phyloP scores from a whole-genome alignment of 2,329 filamentous ascomycete species.

The Fusarium sp. region DNA sequence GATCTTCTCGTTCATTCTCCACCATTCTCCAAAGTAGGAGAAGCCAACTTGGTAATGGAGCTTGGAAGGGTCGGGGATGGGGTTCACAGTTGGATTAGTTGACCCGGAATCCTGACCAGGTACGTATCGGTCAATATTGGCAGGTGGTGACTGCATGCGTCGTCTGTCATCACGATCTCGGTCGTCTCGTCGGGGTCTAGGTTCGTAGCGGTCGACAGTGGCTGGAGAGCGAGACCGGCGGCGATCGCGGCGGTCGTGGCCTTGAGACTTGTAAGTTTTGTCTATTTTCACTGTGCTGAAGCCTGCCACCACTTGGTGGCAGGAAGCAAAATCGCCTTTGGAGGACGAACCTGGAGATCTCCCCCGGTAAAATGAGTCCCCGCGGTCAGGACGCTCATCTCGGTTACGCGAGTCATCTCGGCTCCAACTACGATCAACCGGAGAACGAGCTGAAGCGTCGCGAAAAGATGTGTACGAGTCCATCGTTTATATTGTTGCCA shows the following conservation, averaged over 20 bases:
- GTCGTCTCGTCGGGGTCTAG: slow-evolving; percentile 75
- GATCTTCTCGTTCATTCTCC: slow-evolving; percentile 82
- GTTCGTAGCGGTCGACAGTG: slow-evolving; percentile 81
- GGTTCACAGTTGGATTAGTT: slow-evolving; percentile 63
- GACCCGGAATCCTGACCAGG: slow-evolving; percentile 73
- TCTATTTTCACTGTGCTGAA: background rate
- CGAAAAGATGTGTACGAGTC: slow-evolving; percentile 66
- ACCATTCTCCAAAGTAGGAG: slow-evolving; percentile 89
- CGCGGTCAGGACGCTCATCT: slow-evolving; percentile 57
- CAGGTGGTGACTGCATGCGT: slow-evolving; percentile 69
- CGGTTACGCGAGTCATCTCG: slow-evolving; percentile 64
- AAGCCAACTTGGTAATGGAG: slow-evolving; percentile 85
- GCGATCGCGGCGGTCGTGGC: slow-evolving; percentile 68
- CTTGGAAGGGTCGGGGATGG: slow-evolving; percentile 76
- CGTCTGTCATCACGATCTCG: slow-evolving; percentile 71
- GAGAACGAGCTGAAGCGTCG: slow-evolving; percentile 63
- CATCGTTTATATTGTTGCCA: slow-evolving; percentile 52
- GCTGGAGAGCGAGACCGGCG: slow-evolving; percentile 76
- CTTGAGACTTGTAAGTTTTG: slow-evolving; percentile 48
- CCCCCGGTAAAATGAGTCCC: slow-evolving; percentile 71
- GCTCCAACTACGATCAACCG: slow-evolving; percentile 63
- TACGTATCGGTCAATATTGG: slow-evolving; percentile 86
- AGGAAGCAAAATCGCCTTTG: background rate
- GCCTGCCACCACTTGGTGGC: background rate
- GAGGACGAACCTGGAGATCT: slow-evolving; percentile 74